These are phyloP conservation scores for Paradendryphiella salina DNA, from an alignment of 2,329 filamentous ascomycete species.

Conservation along the genomic window DNA sequence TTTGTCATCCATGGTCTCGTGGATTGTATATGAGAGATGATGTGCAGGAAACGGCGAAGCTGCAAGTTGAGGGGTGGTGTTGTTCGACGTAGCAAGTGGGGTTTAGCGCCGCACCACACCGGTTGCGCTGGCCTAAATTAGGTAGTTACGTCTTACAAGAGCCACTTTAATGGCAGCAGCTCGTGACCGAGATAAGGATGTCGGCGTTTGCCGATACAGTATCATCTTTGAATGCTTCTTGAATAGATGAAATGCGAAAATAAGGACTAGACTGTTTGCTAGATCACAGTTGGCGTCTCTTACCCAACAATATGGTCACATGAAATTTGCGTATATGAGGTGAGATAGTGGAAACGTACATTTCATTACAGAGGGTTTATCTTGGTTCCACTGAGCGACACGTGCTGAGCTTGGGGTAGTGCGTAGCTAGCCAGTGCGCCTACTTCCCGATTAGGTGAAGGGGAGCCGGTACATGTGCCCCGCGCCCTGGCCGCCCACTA, in stretches of 20 bases:
- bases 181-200: slow-evolving; percentile 10
- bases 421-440: background rate
- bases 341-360: slow-evolving; percentile 14
- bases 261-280: too few species aligned
- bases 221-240: background rate
- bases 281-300: background rate
- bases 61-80: slow-evolving; percentile 7
- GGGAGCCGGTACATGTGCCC: background rate
- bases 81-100: slow-evolving; percentile 11
- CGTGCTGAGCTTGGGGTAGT: slow-evolving; percentile 3
- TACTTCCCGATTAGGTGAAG: background rate
- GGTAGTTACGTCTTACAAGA: slow-evolving; percentile 11
- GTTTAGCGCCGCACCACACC: slow-evolving; percentile 6
- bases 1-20: slow-evolving; percentile 25
- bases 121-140: slow-evolving; percentile 4
- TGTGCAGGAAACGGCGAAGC: background rate
- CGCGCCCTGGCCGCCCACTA: background rate
- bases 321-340: background rate
- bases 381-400: slow-evolving; percentile 7
- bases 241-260: too few species aligned
- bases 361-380: slow-evolving; percentile 16
- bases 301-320: background rate
- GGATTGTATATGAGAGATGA: background rate
- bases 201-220: slow-evolving; percentile 8
- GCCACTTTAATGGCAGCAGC: slow-evolving; percentile 6